Conservation (phyloP, 169 alveolate species). For the Cryptosporidium ubiquitum region DNA sequence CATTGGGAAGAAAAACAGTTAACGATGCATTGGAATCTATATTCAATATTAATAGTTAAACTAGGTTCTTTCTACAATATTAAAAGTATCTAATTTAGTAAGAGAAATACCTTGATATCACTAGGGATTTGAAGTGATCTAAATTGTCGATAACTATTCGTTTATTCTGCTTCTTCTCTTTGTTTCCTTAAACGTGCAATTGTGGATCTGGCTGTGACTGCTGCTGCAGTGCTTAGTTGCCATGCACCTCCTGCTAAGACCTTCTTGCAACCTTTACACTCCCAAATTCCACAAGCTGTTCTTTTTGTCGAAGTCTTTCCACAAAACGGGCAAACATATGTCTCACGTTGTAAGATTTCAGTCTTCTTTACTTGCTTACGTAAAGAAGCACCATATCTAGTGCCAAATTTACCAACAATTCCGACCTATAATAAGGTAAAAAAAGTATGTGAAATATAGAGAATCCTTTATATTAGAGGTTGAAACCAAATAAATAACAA, state of each 20-base stretch:
- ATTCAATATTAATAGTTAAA: conserved; percentile 31
- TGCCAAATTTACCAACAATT: conserved; percentile 97
- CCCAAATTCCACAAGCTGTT: conserved; percentile 97
- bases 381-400: conserved; percentile 97
- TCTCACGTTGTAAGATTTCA: conserved; percentile 93
- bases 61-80: neutral
- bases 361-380: conserved; percentile 96
- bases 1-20: conserved; percentile 38
- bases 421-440: conserved; percentile 93
- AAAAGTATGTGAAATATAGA: neutral
- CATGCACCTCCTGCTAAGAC: conserved; percentile 98
- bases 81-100: conserved; percentile 29
- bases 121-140: conserved; percentile 7
- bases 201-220: conserved; percentile 92
- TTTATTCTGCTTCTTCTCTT: conserved; percentile 66
- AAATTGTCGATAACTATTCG: neutral
- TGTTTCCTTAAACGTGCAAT: conserved; percentile 82
- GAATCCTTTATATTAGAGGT: neutral
- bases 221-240: conserved; percentile 95
- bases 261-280: conserved; percentile 94
- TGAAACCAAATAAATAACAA: neutral
- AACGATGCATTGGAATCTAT: conserved; percentile 49
- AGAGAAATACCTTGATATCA: neutral
- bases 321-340: conserved; percentile 95
- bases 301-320: conserved; percentile 88